Conservation (phyloP, 2,329 filamentous ascomycete genomes). For the Periglandula ipomoeae region DNA sequence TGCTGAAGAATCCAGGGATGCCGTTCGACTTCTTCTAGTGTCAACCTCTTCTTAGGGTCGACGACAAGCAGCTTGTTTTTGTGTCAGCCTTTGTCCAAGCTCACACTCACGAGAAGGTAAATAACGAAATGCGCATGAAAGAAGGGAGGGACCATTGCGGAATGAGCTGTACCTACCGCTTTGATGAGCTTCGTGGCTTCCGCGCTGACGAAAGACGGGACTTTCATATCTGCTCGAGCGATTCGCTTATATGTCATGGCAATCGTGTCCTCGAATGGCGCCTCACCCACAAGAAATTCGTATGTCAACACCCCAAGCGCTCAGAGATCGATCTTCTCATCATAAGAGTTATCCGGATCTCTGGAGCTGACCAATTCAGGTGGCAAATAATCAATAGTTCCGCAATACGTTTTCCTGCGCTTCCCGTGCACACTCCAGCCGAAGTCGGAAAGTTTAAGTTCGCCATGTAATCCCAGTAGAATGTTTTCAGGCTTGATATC, state of each 20-base stretch:
- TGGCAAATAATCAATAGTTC: slow-evolving; percentile 20
- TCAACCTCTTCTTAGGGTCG: slow-evolving; percentile 13
- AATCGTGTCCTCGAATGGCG: slow-evolving; percentile 16
- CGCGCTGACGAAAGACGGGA: slow-evolving; percentile 11
- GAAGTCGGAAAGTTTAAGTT: slow-evolving; percentile 21
- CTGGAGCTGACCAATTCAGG: slow-evolving; percentile 16
- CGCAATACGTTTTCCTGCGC: slow-evolving; percentile 16
- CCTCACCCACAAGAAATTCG: slow-evolving; percentile 16
- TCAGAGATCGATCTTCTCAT: slow-evolving; percentile 15
- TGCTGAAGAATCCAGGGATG: slow-evolving; percentile 17
- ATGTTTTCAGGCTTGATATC: slow-evolving; percentile 26
- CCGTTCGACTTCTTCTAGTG: slow-evolving; percentile 10
- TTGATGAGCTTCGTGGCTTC: slow-evolving; percentile 14
- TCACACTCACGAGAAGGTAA: background rate
- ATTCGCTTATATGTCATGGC: slow-evolving; percentile 14
- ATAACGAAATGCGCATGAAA: background rate
- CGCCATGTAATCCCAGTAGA: slow-evolving; percentile 20
- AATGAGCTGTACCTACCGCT: slow-evolving; percentile 8
- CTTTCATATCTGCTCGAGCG: slow-evolving; percentile 13
- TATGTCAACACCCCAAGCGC: slow-evolving; percentile 17
- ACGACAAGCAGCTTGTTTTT: slow-evolving; percentile 11
- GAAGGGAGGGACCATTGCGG: no score
- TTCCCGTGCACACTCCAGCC: slow-evolving; percentile 20
- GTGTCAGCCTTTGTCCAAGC: background rate
- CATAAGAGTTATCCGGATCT: slow-evolving; percentile 7